Conservation (phyloP, 1,284 basidiomycete genomes). For the Sparassis latifolia region DNA sequence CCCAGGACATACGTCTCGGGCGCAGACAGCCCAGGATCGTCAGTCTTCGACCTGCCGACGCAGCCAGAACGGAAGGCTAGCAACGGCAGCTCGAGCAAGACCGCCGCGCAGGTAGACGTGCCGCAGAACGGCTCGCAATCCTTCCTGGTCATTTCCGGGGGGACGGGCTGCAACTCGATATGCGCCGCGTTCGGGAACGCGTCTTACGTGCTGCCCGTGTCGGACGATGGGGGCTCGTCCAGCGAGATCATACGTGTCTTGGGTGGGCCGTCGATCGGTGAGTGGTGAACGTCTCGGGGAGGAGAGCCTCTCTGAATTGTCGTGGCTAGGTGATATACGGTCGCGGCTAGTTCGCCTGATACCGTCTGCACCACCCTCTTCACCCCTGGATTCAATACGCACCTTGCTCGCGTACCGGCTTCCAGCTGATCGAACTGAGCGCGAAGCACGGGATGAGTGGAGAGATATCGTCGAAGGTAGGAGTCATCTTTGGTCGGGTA, state of each 20-base stretch:
- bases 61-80: slow-evolving; percentile 22
- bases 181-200: slow-evolving; percentile 68
- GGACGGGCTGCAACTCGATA: slow-evolving; percentile 79
- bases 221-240: slow-evolving; percentile 82
- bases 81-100: slow-evolving; percentile 2
- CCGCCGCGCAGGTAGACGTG: slow-evolving; percentile 3
- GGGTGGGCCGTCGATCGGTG: slow-evolving; percentile 78
- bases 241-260: slow-evolving; percentile 81
- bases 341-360: slow-evolving; percentile 80
- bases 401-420: slow-evolving; percentile 78
- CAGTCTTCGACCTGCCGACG: slow-evolving; percentile 64
- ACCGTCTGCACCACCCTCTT: slow-evolving; percentile 49
- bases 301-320: background rate
- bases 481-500: slow-evolving; percentile 80
- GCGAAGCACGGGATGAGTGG: slow-evolving; percentile 85
- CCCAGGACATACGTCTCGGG: slow-evolving; percentile 10
- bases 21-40: slow-evolving; percentile 54
- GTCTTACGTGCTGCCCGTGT: slow-evolving; percentile 75
- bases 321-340: slow-evolving; percentile 63
- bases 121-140: slow-evolving; percentile 22
- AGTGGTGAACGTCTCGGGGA: slow-evolving; percentile 4
- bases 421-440: slow-evolving; percentile 59
- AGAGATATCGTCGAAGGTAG: slow-evolving; percentile 88
- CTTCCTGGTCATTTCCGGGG: slow-evolving; percentile 70
- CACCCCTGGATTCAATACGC: slow-evolving; percentile 66